Evolutionary conservation across 768 basidiomycete genomes (phyloP), one percentile per base, ranked within the genome.

Genomic region (Russula lepida): DNA sequence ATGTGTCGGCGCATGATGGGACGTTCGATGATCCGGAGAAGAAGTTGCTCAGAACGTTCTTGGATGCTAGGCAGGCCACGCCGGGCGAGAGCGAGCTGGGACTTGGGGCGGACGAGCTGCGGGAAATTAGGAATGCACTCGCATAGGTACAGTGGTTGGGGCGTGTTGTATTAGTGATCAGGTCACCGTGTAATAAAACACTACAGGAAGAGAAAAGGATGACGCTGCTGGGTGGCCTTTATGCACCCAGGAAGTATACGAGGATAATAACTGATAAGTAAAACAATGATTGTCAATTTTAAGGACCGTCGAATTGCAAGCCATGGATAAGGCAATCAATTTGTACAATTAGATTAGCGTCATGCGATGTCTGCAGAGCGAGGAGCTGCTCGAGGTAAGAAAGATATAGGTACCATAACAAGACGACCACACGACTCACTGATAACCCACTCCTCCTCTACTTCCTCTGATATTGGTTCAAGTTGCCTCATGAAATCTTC

Each of bases 11-110:
- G 44, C 64, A 65, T 25, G 1, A 32, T 12, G 64, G 66, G 37
- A 43, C 54, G 44, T 65, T 66, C 25, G 58, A 59, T 25, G 59
- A 6, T 12, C 33, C 54, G 1, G 66, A 66, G 59, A 65, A 54
- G 56, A 23, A 41, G 0, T 33, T 44, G 33, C 44, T 66, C 32
- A 28, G 39, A 23, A 37, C 44, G 30, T 65, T 64, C 48, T 55
- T 66, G 21, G 53, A 39, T 8, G 50, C 43, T 33, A 60, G 35
- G 46, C 41, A 32, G 27, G 55, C 51, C 3, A 12, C 12, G 1
- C 27, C 6, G n/a, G 48, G 43, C 13, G 39, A 57, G 39, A 30
- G 35, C 27, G 50, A 37, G n/a, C 39, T 64, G 17, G 62, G 65
- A 3, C 58, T 66, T 8, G 19, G 25, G 19, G 33, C 54, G 1